Percentiles rank a stretch among this genome's conserved stretches.
Evolutionary conservation across 495 filamentous ascomycete genomes (phyloP).

Genomic region (Penicillium maclennaniae): DNA sequence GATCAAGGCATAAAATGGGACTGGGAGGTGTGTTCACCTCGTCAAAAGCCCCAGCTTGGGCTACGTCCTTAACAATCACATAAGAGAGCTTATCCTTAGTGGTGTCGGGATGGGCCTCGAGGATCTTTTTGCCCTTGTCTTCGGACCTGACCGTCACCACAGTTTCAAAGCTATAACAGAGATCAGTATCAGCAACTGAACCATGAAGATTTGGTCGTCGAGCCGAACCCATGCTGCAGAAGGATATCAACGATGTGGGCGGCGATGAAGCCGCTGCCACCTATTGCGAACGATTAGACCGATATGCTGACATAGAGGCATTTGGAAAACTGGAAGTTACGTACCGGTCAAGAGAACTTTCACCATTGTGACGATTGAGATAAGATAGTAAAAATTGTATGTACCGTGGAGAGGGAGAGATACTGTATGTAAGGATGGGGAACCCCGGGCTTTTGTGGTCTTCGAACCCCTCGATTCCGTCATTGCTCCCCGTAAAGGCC

Average conservation of each 20-base stretch:
- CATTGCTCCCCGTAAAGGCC: slow-evolving; percentile 20
- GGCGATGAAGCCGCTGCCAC: slow-evolving; percentile 70
- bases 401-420: background rate
- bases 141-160: slow-evolving; percentile 80
- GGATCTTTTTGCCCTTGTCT: slow-evolving; percentile 74
- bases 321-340: background rate
- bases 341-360: slow-evolving; percentile 44
- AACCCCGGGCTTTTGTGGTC: slow-evolving; percentile 17
- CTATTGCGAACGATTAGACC: slow-evolving; percentile 27
- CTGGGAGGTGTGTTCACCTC: slow-evolving; percentile 39
- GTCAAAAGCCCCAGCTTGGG: slow-evolving; percentile 70
- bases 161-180: slow-evolving; percentile 55
- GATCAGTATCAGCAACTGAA: slow-evolving; percentile 5
- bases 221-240: slow-evolving; percentile 51
- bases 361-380: slow-evolving; percentile 27
- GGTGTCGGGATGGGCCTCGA: slow-evolving; percentile 57
- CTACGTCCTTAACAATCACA: slow-evolving; percentile 80
- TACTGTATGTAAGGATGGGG: slow-evolving; percentile 1
- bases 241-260: slow-evolving; percentile 78
- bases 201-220: background rate
- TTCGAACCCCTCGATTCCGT: slow-evolving; percentile 24
- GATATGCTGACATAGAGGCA: background rate
- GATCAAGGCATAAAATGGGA: background rate
- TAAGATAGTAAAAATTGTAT: background rate
- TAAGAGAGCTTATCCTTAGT: slow-evolving; percentile 65